Evolutionary conservation across 768 basidiomycete species (phyloP), one percentile per base, ranked within the genome.

Genomic region (Phaffia tasmanica): DNA sequence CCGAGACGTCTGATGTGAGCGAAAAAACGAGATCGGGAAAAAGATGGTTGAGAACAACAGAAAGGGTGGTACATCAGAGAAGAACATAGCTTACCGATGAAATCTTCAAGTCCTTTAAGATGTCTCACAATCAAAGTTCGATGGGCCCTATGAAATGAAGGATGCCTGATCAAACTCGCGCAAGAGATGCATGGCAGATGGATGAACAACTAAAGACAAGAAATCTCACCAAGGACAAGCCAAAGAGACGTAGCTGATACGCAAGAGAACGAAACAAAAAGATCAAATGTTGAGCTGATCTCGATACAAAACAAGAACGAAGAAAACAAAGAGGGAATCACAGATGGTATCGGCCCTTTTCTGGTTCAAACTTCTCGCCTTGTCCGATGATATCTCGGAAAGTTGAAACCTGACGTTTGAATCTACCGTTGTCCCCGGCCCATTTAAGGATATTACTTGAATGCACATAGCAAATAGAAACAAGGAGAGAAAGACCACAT

Each of bases 61-160:
- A 8, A 7, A 30, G 4, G 3, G 29, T 54, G 1, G 63, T 49
- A n/a, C 32, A 29, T 54, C 23, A 42, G 65, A 48, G 3, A 42
- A 32, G 23, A 56, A 19, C 4, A 3, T 29, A 19, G 79, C 86
- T 74, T 70, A 89, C 91, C 79, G 67, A 99, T 83, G 69, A 88
- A 78, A 29, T 86, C 81, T 70, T 98, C 87, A 27, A 99, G 80
- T 1, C 93, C 92, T 76, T 99, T 99, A 72, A 98, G 81, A 77
- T 90, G 85, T 70, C 93, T 82, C 3, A 86, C 80, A 71, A 98
- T 95, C 69, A 95, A 79, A 4, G 92, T 83, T 70, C 94, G 82
- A 29, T 90, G 89, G 0, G 94, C 94, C 94, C 35, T 42, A 11
- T 11, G 11, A 42, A 11, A 42, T 42, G 93, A 98, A 11, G 94